Conservation (phyloP, 371 early-diverging fungal genomes). For the Amoeboaphelidium protococcarum region DNA sequence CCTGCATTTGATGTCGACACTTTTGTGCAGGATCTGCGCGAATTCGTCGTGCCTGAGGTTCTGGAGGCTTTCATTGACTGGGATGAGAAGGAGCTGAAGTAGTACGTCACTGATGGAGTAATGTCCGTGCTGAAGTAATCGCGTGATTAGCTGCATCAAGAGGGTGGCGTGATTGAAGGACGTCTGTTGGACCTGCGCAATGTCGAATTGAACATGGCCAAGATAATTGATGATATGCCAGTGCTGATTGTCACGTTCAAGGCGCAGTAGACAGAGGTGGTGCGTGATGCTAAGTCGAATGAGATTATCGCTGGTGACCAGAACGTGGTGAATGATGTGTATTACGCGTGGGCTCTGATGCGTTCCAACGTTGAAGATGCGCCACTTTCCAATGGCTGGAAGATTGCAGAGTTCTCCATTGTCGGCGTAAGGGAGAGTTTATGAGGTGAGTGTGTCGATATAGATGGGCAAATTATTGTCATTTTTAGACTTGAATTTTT, state of each 20-base stretch:
- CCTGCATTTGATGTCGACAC: conserved; percentile 55
- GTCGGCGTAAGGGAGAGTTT: neutral
- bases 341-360: neutral
- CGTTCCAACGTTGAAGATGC: too few species aligned
- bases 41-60: conserved; percentile 81
- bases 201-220: conserved; percentile 54
- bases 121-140: neutral
- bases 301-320: neutral
- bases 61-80: conserved; percentile 75
- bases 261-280: conserved; percentile 41
- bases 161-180: conserved; percentile 70
- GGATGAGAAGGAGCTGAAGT: conserved; percentile 46
- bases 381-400: neutral
- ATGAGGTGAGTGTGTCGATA: neutral
- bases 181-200: conserved; percentile 72
- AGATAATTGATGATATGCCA: conserved; percentile 59
- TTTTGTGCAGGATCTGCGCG: conserved; percentile 65
- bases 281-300: neutral
- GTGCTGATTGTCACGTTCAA: conserved; percentile 65
- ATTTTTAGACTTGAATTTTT: too few species aligned
- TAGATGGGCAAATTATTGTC: too few species aligned
- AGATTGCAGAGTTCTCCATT: neutral
- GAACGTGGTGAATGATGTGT: neutral
- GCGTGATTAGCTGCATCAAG: neutral
- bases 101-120: conserved; percentile 76